These are phyloP conservation scores for Ceratobasidium sp. DNA, from an alignment of 1,284 basidiomycete genomes.

Conservation along the genomic window DNA sequence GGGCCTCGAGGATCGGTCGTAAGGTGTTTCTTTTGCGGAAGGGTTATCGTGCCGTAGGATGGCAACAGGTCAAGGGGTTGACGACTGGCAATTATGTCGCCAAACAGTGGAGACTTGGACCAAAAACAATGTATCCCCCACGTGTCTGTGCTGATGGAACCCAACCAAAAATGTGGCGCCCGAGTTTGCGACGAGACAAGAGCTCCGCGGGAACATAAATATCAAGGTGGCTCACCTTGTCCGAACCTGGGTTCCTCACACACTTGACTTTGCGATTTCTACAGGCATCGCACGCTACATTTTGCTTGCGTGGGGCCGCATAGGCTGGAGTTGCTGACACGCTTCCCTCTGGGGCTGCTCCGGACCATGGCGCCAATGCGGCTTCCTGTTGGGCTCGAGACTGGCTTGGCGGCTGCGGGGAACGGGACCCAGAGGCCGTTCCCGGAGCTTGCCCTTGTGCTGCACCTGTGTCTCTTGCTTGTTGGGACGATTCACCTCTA, in stretches of 20 bases:
- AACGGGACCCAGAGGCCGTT: conserved; percentile 4
- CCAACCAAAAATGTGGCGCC: conserved; percentile 24
- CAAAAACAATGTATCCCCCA: conserved; percentile 8
- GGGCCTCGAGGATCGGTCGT: conserved; percentile 14
- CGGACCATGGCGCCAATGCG: background rate
- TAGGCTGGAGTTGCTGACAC: conserved; percentile 10
- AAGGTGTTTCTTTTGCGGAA: conserved; percentile 32
- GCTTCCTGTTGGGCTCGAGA: background rate
- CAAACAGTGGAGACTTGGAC: conserved; percentile 20
- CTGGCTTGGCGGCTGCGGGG: conserved; percentile 3
- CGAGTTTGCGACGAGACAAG: conserved; percentile 20
- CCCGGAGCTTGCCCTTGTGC: background rate
- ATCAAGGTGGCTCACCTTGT: conserved; percentile 68
- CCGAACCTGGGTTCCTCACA: conserved; percentile 78
- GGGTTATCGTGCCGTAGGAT: conserved; percentile 68
- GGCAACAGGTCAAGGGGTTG: conserved; percentile 26
- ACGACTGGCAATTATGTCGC: conserved; percentile 31
- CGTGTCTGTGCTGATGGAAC: conserved; percentile 15
- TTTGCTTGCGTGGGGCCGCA: conserved; percentile 85
- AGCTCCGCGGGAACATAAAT: conserved; percentile 3
- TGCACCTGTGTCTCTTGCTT: background rate
- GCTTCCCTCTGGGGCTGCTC: conserved; percentile 9
- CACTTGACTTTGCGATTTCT: conserved; percentile 88
- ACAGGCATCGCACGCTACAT: conserved; percentile 92
- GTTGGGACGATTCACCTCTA: conserved; percentile 13